Conservation (phyloP, 805 yeast species). For the Candida boleticola region DNA sequence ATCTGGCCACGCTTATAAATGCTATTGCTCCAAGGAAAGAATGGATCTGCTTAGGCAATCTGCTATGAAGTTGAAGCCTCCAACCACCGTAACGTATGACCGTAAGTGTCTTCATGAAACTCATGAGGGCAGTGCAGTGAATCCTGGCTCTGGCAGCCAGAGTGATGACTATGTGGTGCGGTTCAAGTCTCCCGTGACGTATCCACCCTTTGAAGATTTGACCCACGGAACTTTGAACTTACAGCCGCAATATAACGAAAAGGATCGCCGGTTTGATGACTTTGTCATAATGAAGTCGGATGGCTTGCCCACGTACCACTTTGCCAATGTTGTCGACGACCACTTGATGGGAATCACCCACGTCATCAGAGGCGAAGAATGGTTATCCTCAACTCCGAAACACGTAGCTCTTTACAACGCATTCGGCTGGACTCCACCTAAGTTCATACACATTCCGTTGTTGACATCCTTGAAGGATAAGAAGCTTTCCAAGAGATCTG, state of each 20-base stretch:
- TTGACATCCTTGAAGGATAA: conserved; percentile 70
- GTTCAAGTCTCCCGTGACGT: conserved; percentile 69
- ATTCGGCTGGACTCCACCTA: conserved; percentile 81
- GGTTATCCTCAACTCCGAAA: conserved; percentile 95
- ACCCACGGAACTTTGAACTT: conserved; percentile 74
- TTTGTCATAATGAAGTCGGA: conserved; percentile 90
- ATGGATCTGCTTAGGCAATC: conserved; percentile 64
- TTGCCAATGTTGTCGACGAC: conserved; percentile 95
- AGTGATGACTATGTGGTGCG: conserved; percentile 38
- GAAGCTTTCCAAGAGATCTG: conserved; percentile 82
- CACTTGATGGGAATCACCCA: conserved; percentile 90
- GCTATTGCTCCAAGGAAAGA: conserved; percentile 83
- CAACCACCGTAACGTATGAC: conserved; percentile 90
- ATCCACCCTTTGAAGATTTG: conserved; percentile 67
- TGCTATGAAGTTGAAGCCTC: conserved; percentile 76
- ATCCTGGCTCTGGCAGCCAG: too few species aligned
- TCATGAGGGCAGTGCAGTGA: conserved; percentile 39
- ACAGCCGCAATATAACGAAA: conserved; percentile 73
- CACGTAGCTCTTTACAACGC: conserved; percentile 86
- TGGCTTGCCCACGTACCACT: conserved; percentile 92
- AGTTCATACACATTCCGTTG: conserved; percentile 85
- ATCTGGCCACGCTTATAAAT: conserved; percentile 76
- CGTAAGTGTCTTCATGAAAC: conserved; percentile 56
- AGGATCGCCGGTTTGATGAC: conserved; percentile 82
- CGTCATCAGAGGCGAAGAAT: conserved; percentile 96